A percentile compares a stretch with the other conserved stretches of the same genome.
Conservation (phyloP, 2,329 filamentous ascomycete genomes). For the Fonsecaea pedrosoi region DNA sequence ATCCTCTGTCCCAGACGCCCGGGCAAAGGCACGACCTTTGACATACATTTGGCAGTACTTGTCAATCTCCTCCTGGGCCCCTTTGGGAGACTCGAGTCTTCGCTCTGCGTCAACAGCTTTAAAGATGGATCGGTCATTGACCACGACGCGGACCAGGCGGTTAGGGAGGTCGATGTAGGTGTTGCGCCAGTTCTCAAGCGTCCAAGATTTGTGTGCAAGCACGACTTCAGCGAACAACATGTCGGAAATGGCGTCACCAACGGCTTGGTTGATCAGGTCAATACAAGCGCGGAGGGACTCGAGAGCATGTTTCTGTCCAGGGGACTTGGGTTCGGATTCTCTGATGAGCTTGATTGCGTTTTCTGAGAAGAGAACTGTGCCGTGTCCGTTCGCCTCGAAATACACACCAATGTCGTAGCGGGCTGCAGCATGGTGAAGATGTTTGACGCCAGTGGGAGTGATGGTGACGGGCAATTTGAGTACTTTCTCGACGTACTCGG, state of each 20-base stretch:
- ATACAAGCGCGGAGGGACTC: conserved; percentile 82
- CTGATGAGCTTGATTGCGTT: conserved; percentile 80
- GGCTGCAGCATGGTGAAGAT: conserved; percentile 94
- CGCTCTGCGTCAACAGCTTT: conserved; percentile 91
- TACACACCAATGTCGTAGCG: conserved; percentile 96
- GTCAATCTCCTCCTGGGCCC: conserved; percentile 86
- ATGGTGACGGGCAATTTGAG: conserved; percentile 88
- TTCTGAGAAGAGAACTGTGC: conserved; percentile 91
- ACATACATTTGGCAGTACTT: conserved; percentile 87
- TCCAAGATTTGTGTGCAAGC: conserved; percentile 93
- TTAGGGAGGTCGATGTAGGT: conserved; percentile 96
- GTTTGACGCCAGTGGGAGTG: conserved; percentile 95
- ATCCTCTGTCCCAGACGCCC: conserved; percentile 94
- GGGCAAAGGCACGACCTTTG: conserved; percentile 85
- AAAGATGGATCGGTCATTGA: conserved; percentile 86
- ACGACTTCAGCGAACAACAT: conserved; percentile 96
- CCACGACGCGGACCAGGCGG: conserved; percentile 90
- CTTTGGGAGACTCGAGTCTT: conserved; percentile 77
- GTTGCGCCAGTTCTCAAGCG: conserved; percentile 84
- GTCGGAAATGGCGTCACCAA: conserved; percentile 94
- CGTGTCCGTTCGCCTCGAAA: conserved; percentile 98
- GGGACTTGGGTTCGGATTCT: conserved; percentile 82
- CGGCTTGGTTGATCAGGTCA: conserved; percentile 96
- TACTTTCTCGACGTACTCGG: conserved; percentile 86
- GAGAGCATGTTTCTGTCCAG: conserved; percentile 87